These are phyloP conservation scores for Gossypium trilobum DNA, from an alignment of 441 rosid species.

Conservation along the genomic window DNA sequence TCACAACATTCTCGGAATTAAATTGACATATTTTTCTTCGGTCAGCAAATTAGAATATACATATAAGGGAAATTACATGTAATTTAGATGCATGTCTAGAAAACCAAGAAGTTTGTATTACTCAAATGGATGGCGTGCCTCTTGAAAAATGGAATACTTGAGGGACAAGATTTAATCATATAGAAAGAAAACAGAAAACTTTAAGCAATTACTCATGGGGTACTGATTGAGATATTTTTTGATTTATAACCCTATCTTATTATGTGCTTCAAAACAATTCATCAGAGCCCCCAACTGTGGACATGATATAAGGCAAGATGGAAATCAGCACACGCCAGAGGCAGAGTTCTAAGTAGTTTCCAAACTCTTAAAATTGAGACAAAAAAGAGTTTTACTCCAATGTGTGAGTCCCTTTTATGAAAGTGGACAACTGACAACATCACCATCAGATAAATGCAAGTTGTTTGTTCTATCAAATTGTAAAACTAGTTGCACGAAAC, in stretches of 20 bases:
- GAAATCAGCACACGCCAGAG: neutral
- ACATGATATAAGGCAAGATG: neutral
- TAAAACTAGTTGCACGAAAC: conserved; percentile 1
- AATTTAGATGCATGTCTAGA: neutral
- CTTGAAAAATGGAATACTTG: neutral
- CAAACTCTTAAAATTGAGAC: conserved; percentile 3
- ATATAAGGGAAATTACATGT: neutral
- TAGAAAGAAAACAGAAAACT: neutral
- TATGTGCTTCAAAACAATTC: neutral
- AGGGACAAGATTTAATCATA: neutral
- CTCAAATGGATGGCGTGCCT: neutral
- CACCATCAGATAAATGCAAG: conserved; percentile 5
- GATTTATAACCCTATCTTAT: neutral
- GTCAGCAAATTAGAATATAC: neutral
- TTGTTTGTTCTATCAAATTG: neutral
- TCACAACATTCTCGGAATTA: neutral
- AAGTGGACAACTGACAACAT: conserved; percentile 4
- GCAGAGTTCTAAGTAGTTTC: neutral
- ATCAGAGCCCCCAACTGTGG: neutral
- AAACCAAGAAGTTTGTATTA: neutral
- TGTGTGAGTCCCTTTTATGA: neutral
- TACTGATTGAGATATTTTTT: neutral
- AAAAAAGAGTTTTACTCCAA: neutral
- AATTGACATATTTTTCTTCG: conserved; percentile 5
- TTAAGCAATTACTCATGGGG: neutral